phyloP scores from a whole-genome alignment of 306 rosid species.

The Sesbania bispinosa region DNA sequence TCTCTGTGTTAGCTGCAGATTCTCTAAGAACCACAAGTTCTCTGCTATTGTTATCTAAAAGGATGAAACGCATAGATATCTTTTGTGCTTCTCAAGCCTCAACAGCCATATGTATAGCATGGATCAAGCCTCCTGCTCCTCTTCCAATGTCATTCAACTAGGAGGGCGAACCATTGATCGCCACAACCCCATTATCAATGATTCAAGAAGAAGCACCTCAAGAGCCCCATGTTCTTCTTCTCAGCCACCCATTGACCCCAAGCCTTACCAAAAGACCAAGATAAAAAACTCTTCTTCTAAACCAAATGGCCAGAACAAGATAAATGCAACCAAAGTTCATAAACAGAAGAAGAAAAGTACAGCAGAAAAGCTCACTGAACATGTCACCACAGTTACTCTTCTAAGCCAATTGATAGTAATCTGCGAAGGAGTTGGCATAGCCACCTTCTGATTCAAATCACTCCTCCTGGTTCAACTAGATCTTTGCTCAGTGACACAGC shows the following conservation, averaged over 20 bases:
- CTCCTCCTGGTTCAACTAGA: slow-evolving; percentile 74
- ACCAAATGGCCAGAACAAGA: slow-evolving; percentile 13
- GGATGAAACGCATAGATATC: slow-evolving; percentile 68
- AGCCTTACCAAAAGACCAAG: slow-evolving; percentile 34
- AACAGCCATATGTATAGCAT: slow-evolving; percentile 75
- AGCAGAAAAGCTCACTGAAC: slow-evolving; percentile 1
- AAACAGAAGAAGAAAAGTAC: slow-evolving; percentile 32
- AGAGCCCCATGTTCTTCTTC: slow-evolving; percentile 45
- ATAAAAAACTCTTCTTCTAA: slow-evolving; percentile 38
- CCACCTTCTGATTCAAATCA: slow-evolving; percentile 37
- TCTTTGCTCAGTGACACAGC: slow-evolving; percentile 53
- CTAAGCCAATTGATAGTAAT: slow-evolving; percentile 40
- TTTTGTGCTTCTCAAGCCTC: slow-evolving; percentile 86
- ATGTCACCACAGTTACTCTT: slow-evolving; percentile 13
- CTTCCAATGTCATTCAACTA: slow-evolving; percentile 58
- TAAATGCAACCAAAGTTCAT: slow-evolving; percentile 23
- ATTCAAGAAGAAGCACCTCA: slow-evolving; percentile 47
- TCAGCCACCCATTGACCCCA: slow-evolving; percentile 43
- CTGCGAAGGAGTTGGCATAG: slow-evolving; percentile 41
- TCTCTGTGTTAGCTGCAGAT: slow-evolving; percentile 31
- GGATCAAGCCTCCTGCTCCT: slow-evolving; percentile 74
- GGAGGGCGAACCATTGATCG: slow-evolving; percentile 89
- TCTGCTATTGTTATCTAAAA: slow-evolving; percentile 27
- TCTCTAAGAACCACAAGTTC: slow-evolving; percentile 39
- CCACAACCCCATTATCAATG: slow-evolving; percentile 83